Percentiles rank a stretch among this genome's conserved stretches.
Evolutionary conservation across 2,329 filamentous ascomycete genomes (phyloP).

Genomic region (Arthrinium puccinioides): DNA sequence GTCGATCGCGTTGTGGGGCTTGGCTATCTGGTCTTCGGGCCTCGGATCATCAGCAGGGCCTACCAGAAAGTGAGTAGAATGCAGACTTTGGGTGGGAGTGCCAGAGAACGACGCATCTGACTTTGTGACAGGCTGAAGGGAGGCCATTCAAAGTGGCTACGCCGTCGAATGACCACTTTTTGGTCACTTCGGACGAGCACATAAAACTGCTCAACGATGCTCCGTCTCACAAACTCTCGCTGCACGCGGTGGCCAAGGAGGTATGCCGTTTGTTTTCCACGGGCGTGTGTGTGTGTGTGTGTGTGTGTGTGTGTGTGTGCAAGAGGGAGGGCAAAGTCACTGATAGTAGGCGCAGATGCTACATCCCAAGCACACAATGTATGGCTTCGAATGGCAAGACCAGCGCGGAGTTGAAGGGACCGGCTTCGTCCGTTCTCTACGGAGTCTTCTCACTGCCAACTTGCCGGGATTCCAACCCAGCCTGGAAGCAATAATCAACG

Average conservation of each 20-base stretch:
- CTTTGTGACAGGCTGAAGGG: background rate
- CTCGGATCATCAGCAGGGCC: background rate
- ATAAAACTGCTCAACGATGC: slow-evolving; percentile 1
- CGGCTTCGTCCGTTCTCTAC: slow-evolving; percentile 3
- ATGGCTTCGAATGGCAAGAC: slow-evolving; percentile 5
- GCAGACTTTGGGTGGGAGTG: background rate
- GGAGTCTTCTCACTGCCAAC: slow-evolving; percentile 1
- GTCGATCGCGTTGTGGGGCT: no score
- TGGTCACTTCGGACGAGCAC: background rate
- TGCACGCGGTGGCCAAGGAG: slow-evolving; percentile 3
- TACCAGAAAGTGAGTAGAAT: background rate
- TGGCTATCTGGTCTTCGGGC: background rate
- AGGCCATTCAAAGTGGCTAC: background rate
- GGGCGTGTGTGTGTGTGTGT: no score
- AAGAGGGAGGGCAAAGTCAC: no score
- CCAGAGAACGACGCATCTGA: background rate
- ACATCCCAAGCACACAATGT: slow-evolving; percentile 3
- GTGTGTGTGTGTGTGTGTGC: no score
- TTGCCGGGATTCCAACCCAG: slow-evolving; percentile 1
- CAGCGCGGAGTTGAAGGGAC: slow-evolving; percentile 4
- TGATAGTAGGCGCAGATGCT: slow-evolving; percentile 2
- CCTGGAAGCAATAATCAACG: slow-evolving; percentile 1
- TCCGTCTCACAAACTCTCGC: background rate
- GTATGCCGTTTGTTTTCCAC: background rate
- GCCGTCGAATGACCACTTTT: slow-evolving; percentile 2